Evolutionary conservation across 2,329 filamentous ascomycete genomes (phyloP), one percentile per base, ranked within the genome.

Genomic region (Coniosporium uncinatum): DNA sequence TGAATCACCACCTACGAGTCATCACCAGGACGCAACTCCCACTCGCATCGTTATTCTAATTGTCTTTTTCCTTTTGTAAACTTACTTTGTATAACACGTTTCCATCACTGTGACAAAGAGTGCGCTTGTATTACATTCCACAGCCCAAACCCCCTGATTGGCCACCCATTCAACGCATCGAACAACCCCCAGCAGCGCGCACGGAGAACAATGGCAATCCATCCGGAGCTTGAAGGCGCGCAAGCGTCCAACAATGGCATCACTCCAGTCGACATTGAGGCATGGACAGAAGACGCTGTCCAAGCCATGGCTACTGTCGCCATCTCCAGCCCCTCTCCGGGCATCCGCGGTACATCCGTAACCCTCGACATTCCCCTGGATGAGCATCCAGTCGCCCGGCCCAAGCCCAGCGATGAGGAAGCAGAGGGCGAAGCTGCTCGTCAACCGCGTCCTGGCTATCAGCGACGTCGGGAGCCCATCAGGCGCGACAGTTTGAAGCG

Each of bases 331-430:
- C 37, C 46, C n/a, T 39, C 56, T 14, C 48, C 51, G 5, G 51
- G 54, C 4, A 37, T 53, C 20, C 59, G 73, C 37, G 81, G 80
- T 41, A 78, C 78, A 3, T 76, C 79, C 36, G 73, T 76, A 21
- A 73, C 81, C 4, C 73, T 95, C 40, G 73, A 81, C 37, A 93
- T 95, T 49, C 82, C 87, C 2, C 77, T 95, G 40, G 86, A 94
- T 59, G 78, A 79, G 49, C 55, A 61, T 16, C 11, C 11, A 11
- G 35, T 39, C 22, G 6, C 24, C 13, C 21, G n/a, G 39, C 52
- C 49, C 19, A 49, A 53, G 36, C 46, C 45, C 39, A 17, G 16
- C 16, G 54, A 61, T 42, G 49, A 55, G 44, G 47, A 48, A n/a
- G 37, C 22, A 14, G 33, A 35, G 8, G 33, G 18, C 11, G 19